Conservation (phyloP, 345 rosid genomes). For the Moricandia moricandioides region DNA sequence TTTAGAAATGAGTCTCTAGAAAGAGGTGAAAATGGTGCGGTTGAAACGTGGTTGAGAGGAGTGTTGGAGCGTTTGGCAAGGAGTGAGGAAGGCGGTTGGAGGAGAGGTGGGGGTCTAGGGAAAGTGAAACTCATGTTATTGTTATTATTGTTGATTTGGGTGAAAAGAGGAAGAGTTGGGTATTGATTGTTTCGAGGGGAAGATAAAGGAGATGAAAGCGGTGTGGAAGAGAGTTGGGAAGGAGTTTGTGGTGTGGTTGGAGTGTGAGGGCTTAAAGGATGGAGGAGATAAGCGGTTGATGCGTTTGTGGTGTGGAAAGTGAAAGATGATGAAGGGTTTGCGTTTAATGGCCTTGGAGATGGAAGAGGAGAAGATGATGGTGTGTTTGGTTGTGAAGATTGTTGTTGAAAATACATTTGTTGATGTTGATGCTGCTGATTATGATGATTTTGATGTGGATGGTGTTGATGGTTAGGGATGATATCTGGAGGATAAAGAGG, state of each 20-base stretch:
- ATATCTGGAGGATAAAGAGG: conserved; percentile 62
- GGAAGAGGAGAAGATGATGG: conserved; percentile 44
- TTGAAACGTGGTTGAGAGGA: conserved; percentile 24
- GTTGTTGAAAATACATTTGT: conserved; percentile 29
- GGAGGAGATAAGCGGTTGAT: conserved; percentile 30
- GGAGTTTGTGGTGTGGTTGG: conserved; percentile 39
- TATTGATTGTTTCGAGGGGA: conserved; percentile 39
- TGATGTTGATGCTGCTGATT: conserved; percentile 16
- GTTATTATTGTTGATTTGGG: conserved; percentile 15
- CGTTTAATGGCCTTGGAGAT: conserved; percentile 28
- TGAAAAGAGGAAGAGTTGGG: conserved; percentile 50
- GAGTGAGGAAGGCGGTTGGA: conserved; percentile 42
- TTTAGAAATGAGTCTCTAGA: conserved; percentile 29
- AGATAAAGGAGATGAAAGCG: conserved; percentile 35
- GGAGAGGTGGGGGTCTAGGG: conserved; percentile 48
- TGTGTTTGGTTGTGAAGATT: conserved; percentile 39
- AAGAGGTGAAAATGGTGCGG: conserved; percentile 39
- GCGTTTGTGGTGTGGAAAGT: conserved; percentile 36
- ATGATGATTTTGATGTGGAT: conserved; percentile 15
- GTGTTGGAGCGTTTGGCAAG: conserved; percentile 41
- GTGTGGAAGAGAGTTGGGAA: conserved; percentile 36
- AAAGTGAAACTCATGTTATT: conserved; percentile 29
- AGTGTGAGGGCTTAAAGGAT: conserved; percentile 38
- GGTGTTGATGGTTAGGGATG: conserved; percentile 41
- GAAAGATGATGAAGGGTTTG: conserved; percentile 30